Base-by-base conservation (phyloP, 805 yeast genomes). In the Naumovozyma dairenensis region DNA sequence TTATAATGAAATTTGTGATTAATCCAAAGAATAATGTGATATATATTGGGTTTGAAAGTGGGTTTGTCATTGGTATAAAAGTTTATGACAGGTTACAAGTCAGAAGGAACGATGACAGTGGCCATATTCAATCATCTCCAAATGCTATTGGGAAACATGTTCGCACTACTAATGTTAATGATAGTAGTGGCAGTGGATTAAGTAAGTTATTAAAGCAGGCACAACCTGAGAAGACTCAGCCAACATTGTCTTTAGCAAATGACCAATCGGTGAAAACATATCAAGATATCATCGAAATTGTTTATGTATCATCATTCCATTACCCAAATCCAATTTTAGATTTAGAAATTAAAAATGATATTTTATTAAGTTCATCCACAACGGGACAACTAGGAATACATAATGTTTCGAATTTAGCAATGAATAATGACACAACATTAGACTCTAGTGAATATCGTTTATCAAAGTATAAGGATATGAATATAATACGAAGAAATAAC, bases 281-380 rank as follows among this genome's bases (percentile, higher is more conserved):
- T 24, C 9, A 24, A 28, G 14, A 17, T 21, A 14, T 32, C 4
- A 29, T 42, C n/a, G 45, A 45, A 21, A 25, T 53, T 13, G 45
- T 43, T 2, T 45, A 52, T 34, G 35, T 51, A 5, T 51, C 57
- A 2, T 28, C 40, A 13, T 42, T 36, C 3, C 55, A 53, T 35
- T 53, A 42, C 19, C 59, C 59, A 12, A 42, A 55, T 9, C 59
- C 59, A 5, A 44, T 55, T 6, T 36, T 56, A 10, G 46, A 44
- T 32, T 22, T 51, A 19, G 24, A 37, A 9, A 17, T 21, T 8
- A 29, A 38, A 5, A 32, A 31, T 4, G 32, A 27, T 6, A 20
- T 15, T n/a, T 22, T 53, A 6, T 29, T 48, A 10, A 47, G 55
- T 29, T 37, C 48, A 4, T 53, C 60, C 1, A 47, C 43, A 4